A percentile compares a stretch with the other conserved stretches of the same genome.
Conservation (phyloP, 345 rosid genomes). For the Excoecaria agallocha region DNA sequence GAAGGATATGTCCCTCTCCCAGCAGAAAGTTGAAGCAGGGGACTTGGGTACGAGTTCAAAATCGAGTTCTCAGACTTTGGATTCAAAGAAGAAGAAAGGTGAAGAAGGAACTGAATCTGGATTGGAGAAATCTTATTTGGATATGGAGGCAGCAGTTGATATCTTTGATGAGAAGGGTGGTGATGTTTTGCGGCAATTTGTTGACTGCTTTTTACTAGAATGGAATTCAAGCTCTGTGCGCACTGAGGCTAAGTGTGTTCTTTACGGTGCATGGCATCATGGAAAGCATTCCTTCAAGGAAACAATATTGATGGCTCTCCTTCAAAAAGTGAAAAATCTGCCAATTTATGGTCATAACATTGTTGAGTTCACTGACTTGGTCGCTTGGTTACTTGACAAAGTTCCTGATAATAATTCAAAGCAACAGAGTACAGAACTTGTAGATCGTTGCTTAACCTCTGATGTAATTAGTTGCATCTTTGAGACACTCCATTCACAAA, state of each 20-base stretch:
- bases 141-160: conserved; percentile 81
- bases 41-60: conserved; percentile 60
- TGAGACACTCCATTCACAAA: conserved; percentile 89
- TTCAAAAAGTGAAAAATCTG: conserved; percentile 64
- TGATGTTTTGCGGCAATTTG: conserved; percentile 78
- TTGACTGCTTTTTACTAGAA: conserved; percentile 86
- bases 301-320: conserved; percentile 55
- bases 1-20: conserved; percentile 63
- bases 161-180: conserved; percentile 70
- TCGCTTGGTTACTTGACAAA: conserved; percentile 76
- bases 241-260: conserved; percentile 80
- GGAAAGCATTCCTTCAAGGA: conserved; percentile 81
- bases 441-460: conserved; percentile 73
- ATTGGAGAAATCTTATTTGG: conserved; percentile 75
- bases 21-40: conserved; percentile 65
- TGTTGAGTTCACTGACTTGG: conserved; percentile 88
- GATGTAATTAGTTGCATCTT: conserved; percentile 75
- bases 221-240: conserved; percentile 98
- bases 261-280: conserved; percentile 96
- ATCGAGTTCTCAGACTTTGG: conserved; percentile 59
- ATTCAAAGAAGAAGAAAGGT: conserved; percentile 85
- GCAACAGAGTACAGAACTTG: conserved; percentile 62
- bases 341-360: conserved; percentile 97
- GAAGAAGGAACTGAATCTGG: conserved; percentile 84
- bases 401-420: conserved; percentile 69